Evolutionary conservation across 2,329 filamentous ascomycete species (phyloP).

Genomic region (Xylariaceae sp.): DNA sequence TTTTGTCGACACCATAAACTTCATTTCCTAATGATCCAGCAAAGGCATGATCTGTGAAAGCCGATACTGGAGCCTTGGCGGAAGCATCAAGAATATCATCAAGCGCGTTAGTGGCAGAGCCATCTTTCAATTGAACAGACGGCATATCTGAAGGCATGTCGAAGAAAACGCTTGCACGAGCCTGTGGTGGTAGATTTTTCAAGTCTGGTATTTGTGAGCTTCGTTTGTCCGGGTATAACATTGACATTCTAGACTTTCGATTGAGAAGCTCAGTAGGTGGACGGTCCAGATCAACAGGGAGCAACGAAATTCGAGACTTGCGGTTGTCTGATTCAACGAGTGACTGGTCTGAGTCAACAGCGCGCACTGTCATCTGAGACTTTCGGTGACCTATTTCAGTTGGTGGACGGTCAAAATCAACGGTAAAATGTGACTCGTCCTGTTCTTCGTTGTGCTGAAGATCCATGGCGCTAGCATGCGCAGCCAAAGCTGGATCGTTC

Average conservation of each 20-base stretch:
- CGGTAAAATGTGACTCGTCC: constrained; percentile 3
- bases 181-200: constrained; percentile 68
- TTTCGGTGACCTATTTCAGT: constrained; percentile 12
- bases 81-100: constrained; percentile 92
- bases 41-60: constrained; percentile 86
- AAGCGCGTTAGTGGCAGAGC: constrained; percentile 82
- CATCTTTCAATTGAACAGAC: constrained; percentile 60
- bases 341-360: too few relatives aligned
- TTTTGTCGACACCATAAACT: constrained; percentile 63
- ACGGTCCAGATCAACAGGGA: constrained; percentile 10
- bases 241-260: too few relatives aligned
- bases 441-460: constrained; percentile 2
- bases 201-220: constrained; percentile 38
- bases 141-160: constrained; percentile 58
- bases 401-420: constrained; percentile 8
- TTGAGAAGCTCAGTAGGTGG: neutral
- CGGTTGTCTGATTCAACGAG: neutral
- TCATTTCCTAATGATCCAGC: constrained; percentile 72
- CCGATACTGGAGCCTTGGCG: constrained; percentile 78
- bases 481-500: constrained; percentile 3
- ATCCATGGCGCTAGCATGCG: neutral
- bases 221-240: constrained; percentile 34
- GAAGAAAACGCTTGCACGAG: constrained; percentile 89
- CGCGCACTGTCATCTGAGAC: too few relatives aligned
- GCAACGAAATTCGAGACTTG: neutral